Base-by-base conservation (phyloP, 2,329 filamentous ascomycete species). In the Exophiala sp. region DNA sequence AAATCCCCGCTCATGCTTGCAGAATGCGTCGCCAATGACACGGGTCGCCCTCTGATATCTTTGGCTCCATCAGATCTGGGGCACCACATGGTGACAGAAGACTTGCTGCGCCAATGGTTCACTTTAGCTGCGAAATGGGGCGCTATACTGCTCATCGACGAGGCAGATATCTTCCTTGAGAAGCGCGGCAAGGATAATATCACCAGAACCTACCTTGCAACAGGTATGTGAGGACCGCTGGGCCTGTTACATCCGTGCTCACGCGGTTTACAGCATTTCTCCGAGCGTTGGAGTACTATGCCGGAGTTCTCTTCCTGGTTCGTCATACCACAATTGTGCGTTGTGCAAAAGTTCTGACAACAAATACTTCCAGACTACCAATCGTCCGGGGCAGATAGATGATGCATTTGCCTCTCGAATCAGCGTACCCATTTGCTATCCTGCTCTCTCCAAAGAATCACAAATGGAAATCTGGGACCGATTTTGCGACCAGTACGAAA, bases 81-180 rank as follows among this genome's bases (percentile, higher is more conserved):
- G 16, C 16, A 18, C 16, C 16, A 18, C 16, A 18, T 18, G 16
- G 16, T 18, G 3, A 18, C 16, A 18, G 16, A 18, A 18, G 16
- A 18, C 16, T 18, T 18, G 16, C 16, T 18, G 16, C 16, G 3
- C 16, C 16, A 18, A 18, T 18, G 16, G 16, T 65, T 78, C 1
- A 70, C 73, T 36, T 75, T 79, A 69, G 70, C 71, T 53, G 72
- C 72, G 0, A 72, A 69, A 54, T 55, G 48, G 36, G 11, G 20
- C 21, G 16, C n/a, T 9, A 32, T 36, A 2, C n/a, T 35, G 1
- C 43, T 38, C 10, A 20, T 39, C n/a, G 54, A 57, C 33, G 54
- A 59, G 50, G 56, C 56, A n/a, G 56, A 59, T 20, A 16, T 57
- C 14, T 58, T 58, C 34, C 47, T 60, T 8, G 33, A 43, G 32